Conservation (phyloP, 2,329 filamentous ascomycete genomes). For the Exophiala bonariae region DNA sequence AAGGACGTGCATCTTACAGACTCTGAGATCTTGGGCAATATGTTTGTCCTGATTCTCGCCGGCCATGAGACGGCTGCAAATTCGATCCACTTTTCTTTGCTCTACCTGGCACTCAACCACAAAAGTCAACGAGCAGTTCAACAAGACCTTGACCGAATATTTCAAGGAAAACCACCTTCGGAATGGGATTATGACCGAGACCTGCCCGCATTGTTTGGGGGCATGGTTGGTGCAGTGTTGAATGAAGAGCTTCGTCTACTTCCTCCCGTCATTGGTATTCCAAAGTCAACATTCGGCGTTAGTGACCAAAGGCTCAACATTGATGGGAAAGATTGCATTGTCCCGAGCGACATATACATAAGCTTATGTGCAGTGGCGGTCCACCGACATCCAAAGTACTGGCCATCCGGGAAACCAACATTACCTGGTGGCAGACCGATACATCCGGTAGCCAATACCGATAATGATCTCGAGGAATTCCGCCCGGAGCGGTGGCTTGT, state of each 20-base stretch:
- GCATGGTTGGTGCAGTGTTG: constrained; percentile 72
- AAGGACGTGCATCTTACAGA: constrained; percentile 23
- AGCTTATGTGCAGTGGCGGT: constrained; percentile 56
- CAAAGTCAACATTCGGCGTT: constrained; percentile 58
- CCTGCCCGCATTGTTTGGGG: constrained; percentile 65
- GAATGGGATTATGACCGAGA: constrained; percentile 70
- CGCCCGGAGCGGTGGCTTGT: constrained; percentile 71
- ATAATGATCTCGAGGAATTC: constrained; percentile 66
- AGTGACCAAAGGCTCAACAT: constrained; percentile 57
- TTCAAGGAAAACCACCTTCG: constrained; percentile 45
- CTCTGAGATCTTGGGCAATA: constrained; percentile 27
- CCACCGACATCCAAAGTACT: constrained; percentile 71
- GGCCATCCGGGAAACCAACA: constrained; percentile 55
- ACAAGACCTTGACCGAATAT: constrained; percentile 65
- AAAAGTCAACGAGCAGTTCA: constrained; percentile 66
- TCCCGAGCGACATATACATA: constrained; percentile 60
- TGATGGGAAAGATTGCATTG: constrained; percentile 56
- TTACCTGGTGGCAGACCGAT: constrained; percentile 38
- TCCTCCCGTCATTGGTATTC: constrained; percentile 70
- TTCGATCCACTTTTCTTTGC: constrained; percentile 68
- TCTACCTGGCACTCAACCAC: constrained; percentile 67
- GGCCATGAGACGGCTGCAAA: constrained; percentile 82
- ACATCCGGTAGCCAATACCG: constrained; percentile 32
- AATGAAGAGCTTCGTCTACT: constrained; percentile 75
- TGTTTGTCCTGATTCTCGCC: constrained; percentile 62